Percentiles rank a stretch among this genome's conserved stretches.
Conservation (phyloP, 208 protist species). For the Trypanosoma platydactyli region DNA sequence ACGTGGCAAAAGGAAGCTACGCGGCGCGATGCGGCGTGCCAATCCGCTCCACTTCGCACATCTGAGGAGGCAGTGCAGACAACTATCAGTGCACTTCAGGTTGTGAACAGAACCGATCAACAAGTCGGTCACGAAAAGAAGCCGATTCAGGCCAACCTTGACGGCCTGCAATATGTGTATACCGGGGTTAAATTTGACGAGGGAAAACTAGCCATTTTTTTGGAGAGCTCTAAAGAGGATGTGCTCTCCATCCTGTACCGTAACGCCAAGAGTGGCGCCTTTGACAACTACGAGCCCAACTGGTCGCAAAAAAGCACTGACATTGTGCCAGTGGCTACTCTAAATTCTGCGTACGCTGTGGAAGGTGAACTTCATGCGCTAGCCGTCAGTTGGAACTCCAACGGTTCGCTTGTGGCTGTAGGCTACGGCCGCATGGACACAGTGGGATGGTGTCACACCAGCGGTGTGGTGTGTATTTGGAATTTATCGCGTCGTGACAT, state of each 20-base stretch:
- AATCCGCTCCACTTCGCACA: slow-evolving; percentile 48
- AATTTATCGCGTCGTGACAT: slow-evolving; percentile 73
- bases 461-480: slow-evolving; percentile 84
- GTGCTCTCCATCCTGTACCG: slow-evolving; percentile 66
- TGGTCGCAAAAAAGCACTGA: slow-evolving; percentile 76
- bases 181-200: slow-evolving; percentile 49
- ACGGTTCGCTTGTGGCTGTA: slow-evolving; percentile 80
- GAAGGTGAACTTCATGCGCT: slow-evolving; percentile 74
- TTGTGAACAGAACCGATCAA: slow-evolving; percentile 63
- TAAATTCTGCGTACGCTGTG: slow-evolving; percentile 57
- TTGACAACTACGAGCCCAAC: slow-evolving; percentile 85
- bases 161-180: slow-evolving; percentile 87
- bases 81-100: slow-evolving; percentile 56
- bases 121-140: slow-evolving; percentile 49
- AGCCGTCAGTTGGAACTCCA: slow-evolving; percentile 80
- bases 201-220: slow-evolving; percentile 57
- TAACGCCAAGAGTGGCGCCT: slow-evolving; percentile 70
- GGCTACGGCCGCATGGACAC: slow-evolving; percentile 86
- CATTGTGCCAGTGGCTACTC: slow-evolving; percentile 56
- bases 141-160: slow-evolving; percentile 48
- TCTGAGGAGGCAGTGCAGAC: slow-evolving; percentile 63
- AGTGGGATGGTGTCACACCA: slow-evolving; percentile 84
- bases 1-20: slow-evolving; percentile 56
- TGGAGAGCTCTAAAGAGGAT: slow-evolving; percentile 50
- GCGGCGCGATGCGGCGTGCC: slow-evolving; percentile 34